Evolutionary conservation across 495 filamentous ascomycete species (phyloP), one percentile per base, ranked within the genome.

Genomic region (Penicillium roqueforti): DNA sequence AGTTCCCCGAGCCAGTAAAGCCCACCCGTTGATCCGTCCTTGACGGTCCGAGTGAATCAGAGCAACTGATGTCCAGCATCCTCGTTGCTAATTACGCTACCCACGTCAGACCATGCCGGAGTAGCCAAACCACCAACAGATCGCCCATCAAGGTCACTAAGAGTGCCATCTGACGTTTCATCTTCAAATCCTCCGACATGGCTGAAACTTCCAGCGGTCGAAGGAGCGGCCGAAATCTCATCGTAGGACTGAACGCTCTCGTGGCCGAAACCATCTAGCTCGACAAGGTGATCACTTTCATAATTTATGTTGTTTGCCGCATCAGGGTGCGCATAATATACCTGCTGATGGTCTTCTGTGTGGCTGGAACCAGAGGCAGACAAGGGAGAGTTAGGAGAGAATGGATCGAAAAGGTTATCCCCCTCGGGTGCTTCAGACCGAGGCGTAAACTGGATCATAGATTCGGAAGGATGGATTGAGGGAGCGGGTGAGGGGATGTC

Each of bases 51-150:
- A 38, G n/a, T 6, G 5, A 16, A 54, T 38, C 18, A 43, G 19
- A 54, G 48, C 38, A 62, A 60, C 36, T 63, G 48, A 65, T 74
- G 68, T 32, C 67, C 65, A 28, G 61, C 60, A 63, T 75, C 73
- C 10, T 76, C 71, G 18, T 68, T 81, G 66, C 86, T 88, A 28
- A 88, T 73, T 29, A 84, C 81, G 61, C 87, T 91, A 14, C 85
- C 87, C 8, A 92, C 80, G 51, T 92, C 87, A 4, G 86, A 87
- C 88, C 88, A 92, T 29, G 79, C 78, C 0, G 87, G 86, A 8
- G 87, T 92, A 37, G 69, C 66, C 36, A 82, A 74, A 6, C 81
- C 83, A 16, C 77, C 79, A 19, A 63, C 51, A 6, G 67, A 67
- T 7, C 55, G 62, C 16, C 75, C 59, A 25, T 52, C 85, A 55